Conservation (phyloP, 129 eudicot species). For the Artemisia tridentata region DNA sequence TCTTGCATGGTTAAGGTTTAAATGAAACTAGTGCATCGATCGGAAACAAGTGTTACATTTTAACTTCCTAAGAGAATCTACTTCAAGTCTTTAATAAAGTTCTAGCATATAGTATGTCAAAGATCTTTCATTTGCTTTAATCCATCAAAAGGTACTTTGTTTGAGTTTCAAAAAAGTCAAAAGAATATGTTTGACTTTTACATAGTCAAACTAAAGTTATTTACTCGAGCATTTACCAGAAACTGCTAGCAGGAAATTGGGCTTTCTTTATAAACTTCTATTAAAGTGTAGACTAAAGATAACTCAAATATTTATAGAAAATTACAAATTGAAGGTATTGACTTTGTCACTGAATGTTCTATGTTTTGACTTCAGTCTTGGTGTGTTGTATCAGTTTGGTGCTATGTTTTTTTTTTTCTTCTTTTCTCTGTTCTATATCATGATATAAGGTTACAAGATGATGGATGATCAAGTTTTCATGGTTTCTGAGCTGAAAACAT, state of each 20-base stretch:
- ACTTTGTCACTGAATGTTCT: neutral
- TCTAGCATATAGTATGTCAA: neutral
- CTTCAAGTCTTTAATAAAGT: neutral
- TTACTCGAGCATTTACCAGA: neutral
- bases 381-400: neutral
- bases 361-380: constrained; percentile 7
- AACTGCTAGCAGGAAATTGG: neutral
- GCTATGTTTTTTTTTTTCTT: neutral
- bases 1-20: no score
- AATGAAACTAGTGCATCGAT: neutral
- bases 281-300: neutral
- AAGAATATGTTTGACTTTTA: neutral
- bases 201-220: neutral
- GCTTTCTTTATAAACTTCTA: constrained; percentile 10
- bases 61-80: neutral
- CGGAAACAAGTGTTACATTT: no score
- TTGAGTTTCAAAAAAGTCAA: neutral
- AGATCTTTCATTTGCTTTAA: constrained; percentile 10
- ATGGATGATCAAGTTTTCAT: constrained; percentile 28
- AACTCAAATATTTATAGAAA: constrained; percentile 1
- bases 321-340: neutral
- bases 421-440: neutral
- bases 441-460: neutral
- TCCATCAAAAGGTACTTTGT: constrained; percentile 7
- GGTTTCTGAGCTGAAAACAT: constrained; percentile 94